These are phyloP conservation scores for Ogataea salicorniae DNA, from an alignment of 805 yeast genomes.

Conservation along the genomic window DNA sequence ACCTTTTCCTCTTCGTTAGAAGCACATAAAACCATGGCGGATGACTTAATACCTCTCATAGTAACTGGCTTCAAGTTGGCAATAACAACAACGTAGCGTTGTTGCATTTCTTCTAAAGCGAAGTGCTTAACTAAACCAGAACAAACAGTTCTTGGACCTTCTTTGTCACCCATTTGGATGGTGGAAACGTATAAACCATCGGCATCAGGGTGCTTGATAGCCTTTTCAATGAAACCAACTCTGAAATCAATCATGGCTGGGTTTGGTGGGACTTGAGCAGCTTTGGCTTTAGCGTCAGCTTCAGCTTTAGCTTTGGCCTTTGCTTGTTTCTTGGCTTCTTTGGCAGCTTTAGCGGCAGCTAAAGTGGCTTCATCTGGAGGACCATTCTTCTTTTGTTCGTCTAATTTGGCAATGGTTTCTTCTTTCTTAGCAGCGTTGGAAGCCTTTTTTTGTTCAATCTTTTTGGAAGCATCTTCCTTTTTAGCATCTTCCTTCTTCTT, in stretches of 20 bases:
- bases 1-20: constrained; percentile 65
- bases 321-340: constrained; percentile 37
- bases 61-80: constrained; percentile 96
- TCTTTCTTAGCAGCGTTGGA: constrained; percentile 7
- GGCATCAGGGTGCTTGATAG: constrained; percentile 96
- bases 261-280: constrained; percentile 58
- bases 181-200: constrained; percentile 95
- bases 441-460: constrained; percentile 6
- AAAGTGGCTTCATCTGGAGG: constrained; percentile 29
- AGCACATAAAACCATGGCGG: constrained; percentile 96
- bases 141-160: constrained; percentile 97
- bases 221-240: constrained; percentile 96
- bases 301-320: constrained; percentile 59
- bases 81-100: constrained; percentile 82
- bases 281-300: constrained; percentile 44
- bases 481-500: constrained; percentile 29
- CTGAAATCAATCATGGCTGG: constrained; percentile 89
- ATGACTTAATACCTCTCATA: constrained; percentile 95
- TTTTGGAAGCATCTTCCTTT: constrained; percentile 17
- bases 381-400: constrained; percentile 13
- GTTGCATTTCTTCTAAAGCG: constrained; percentile 92
- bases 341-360: constrained; percentile 31
- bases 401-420: constrained; percentile 6
- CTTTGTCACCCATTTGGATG: constrained; percentile 92
- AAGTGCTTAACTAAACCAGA: constrained; percentile 90